phyloP scores from a whole-genome alignment of 768 basidiomycete genomes.

The Trametes cinnabarina region DNA sequence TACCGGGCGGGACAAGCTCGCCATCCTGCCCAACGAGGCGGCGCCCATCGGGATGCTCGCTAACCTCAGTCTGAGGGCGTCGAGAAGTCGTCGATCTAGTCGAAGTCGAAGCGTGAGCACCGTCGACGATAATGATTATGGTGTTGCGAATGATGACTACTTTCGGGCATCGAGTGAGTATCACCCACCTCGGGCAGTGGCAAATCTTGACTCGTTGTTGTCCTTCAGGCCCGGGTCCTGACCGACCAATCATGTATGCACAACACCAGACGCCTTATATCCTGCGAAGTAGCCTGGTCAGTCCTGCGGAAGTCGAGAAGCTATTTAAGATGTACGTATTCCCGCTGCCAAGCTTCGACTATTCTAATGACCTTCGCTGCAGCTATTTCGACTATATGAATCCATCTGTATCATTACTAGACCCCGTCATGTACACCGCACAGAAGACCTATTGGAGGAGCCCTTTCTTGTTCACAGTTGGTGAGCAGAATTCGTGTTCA shows the following conservation, averaged over 20 bases:
- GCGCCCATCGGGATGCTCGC: constrained; percentile 78
- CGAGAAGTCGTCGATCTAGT: constrained; percentile 22
- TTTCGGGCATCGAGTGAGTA: constrained; percentile 57
- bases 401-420: constrained; percentile 72
- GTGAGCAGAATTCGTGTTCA: constrained; percentile 45
- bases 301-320: constrained; percentile 62
- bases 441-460: constrained; percentile 77
- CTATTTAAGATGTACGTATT: constrained; percentile 67
- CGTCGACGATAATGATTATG: constrained; percentile 48
- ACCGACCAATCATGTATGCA: constrained; percentile 36
- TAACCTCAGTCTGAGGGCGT: constrained; percentile 51
- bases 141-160: constrained; percentile 66
- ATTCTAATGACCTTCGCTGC: background rate
- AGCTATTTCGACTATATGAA: constrained; percentile 83
- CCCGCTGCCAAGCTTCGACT: too few relatives aligned
- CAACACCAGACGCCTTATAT: constrained; percentile 63
- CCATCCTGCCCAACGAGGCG: constrained; percentile 58
- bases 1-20: constrained; percentile 41
- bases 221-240: constrained; percentile 25
- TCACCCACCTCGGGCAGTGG: background rate
- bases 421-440: constrained; percentile 82
- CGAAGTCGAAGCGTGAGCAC: constrained; percentile 32
- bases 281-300: constrained; percentile 60
- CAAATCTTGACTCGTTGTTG: background rate
- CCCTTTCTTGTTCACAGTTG: constrained; percentile 89